Evolutionary conservation across 352 stramenopile genomes (phyloP), one percentile per base, ranked within the genome.

Genomic region (Aphanomyces euteiches): DNA sequence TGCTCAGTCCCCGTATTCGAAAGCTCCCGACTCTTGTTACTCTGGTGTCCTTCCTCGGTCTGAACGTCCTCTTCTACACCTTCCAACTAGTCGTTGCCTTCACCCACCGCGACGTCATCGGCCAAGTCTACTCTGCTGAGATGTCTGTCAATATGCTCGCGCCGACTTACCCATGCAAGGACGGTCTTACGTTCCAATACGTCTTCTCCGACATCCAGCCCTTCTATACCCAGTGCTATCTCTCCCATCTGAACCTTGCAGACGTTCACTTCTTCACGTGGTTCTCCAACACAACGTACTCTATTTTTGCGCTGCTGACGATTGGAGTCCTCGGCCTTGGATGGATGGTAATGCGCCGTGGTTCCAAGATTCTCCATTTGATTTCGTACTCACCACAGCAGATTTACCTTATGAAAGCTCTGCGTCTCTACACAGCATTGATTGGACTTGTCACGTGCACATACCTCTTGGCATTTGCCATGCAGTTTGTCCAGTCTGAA

Each of bases 181-280:
- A 82, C 38, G 57, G 47, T 15, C 60, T 40, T 68, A 79, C 19
- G 69, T 82, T 39, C 70, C 74, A 3, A 81, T 89, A 76, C 12
- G 84, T 92, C 13, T 95, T 94, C 57, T 94, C 86, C 0, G 88
- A 96, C 40, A 92, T 96, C 43, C 86, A 94, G 56, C 83, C 86
- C 17, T 96, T 89, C 72, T 72, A 93, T 40, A 92, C 85, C 82
- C 79, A 79, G 7, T 95, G 87, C 71, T 95, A 95, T 65, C 79
- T 85, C 8, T 66, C 78, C 64, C 74, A 91, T 57, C 19, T 56
- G 5, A 12, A 8, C 41, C n/a, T 67, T 19, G 21, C 38, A 28
- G 79, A 90, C 47, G 78, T 81, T 45, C 90, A 90, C 63, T 95
- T 93, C 69, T 72, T 95, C 21, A 75, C 88, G 47, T 90, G 83